Conservation (phyloP, 2,329 filamentous ascomycete genomes). For the Beauveria asiatica region DNA sequence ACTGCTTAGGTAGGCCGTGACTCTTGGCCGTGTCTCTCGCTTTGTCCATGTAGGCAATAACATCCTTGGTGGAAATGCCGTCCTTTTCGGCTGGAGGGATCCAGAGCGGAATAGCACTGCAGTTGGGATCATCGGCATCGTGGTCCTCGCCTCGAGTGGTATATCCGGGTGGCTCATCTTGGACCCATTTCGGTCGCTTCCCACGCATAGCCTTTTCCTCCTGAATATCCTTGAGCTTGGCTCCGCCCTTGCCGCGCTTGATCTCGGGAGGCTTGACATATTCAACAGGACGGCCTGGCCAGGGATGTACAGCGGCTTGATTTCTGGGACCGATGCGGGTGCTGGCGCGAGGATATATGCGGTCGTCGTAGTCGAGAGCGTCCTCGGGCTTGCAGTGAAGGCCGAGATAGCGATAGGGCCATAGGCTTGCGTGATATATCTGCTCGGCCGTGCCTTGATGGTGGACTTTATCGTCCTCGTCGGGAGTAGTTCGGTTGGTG, state of each 20-base stretch:
- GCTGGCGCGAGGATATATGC: conserved; percentile 92
- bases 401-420: conserved; percentile 92
- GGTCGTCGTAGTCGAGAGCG: conserved; percentile 91
- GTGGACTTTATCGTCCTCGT: conserved; percentile 46
- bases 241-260: conserved; percentile 70
- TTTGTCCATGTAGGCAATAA: conserved; percentile 69
- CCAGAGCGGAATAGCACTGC: conserved; percentile 70
- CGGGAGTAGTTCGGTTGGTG: conserved; percentile 57
- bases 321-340: conserved; percentile 86
- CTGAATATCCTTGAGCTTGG: conserved; percentile 71
- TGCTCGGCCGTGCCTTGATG: conserved; percentile 70
- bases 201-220: conserved; percentile 77
- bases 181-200: conserved; percentile 83
- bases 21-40: conserved; percentile 56
- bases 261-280: conserved; percentile 82
- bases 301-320: conserved; percentile 76
- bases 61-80: conserved; percentile 43
- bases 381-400: conserved; percentile 95
- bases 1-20: conserved; percentile 64
- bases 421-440: conserved; percentile 84
- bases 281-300: conserved; percentile 81
- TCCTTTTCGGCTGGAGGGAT: conserved; percentile 58
- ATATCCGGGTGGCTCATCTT: conserved; percentile 85
- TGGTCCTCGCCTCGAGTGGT: conserved; percentile 74
- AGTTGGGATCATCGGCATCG: conserved; percentile 59